A percentile compares a stretch with the other conserved stretches of the same genome.
Conservation (phyloP, 2,329 filamentous ascomycete genomes). For the Pyrenophora teres region DNA sequence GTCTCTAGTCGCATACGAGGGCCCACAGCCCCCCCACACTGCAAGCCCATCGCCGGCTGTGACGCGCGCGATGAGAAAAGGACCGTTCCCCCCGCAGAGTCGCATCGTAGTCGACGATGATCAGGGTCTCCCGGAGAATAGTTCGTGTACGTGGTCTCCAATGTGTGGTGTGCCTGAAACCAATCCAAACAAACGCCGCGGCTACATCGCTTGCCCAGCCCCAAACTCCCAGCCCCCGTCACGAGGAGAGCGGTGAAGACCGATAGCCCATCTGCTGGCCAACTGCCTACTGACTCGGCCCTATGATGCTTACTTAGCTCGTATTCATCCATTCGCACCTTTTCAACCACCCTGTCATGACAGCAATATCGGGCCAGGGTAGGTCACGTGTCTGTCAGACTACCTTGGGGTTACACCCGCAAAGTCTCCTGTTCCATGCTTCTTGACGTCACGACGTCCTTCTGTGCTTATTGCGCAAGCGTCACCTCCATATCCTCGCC, state of each 20-base stretch:
- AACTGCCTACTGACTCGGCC: neutral
- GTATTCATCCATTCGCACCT: neutral
- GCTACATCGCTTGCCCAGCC: neutral
- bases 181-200: neutral
- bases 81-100: constrained; percentile 9
- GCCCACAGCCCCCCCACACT: neutral
- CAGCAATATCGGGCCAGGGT: no score
- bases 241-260: constrained; percentile 9
- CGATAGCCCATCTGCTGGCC: constrained; percentile 2
- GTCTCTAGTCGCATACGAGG: constrained; percentile 1
- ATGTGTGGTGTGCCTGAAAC: neutral
- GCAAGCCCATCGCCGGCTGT: constrained; percentile 8
- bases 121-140: constrained; percentile 15
- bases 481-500: no score
- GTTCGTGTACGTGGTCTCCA: constrained; percentile 10
- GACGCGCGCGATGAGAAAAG: neutral
- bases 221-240: neutral
- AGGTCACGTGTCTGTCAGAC: no score
- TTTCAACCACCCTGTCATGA: no score
- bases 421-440: no score
- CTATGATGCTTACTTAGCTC: neutral
- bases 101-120: constrained; percentile 4
- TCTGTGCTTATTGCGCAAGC: no score
- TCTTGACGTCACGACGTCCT: no score
- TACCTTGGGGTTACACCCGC: no score